phyloP scores from a whole-genome alignment of 345 rosid genomes.

The Gossypium australe region DNA sequence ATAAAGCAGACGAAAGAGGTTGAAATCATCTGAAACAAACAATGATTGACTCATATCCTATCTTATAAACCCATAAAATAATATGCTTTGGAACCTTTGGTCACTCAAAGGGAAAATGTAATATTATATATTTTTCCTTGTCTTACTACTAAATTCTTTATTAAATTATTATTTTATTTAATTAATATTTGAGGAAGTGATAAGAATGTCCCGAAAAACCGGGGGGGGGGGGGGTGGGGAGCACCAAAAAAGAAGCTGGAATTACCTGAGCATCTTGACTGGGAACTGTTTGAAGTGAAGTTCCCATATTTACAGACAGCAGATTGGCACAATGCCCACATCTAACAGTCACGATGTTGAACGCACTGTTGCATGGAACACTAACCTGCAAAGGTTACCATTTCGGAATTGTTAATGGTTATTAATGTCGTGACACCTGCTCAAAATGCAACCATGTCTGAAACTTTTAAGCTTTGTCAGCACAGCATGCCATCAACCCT shows the following conservation, averaged over 20 bases:
- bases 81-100: slow-evolving; percentile 6
- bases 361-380: slow-evolving; percentile 70
- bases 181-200: background rate
- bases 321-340: slow-evolving; percentile 93
- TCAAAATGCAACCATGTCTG: background rate
- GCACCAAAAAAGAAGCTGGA: slow-evolving; percentile 4
- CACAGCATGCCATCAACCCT: background rate
- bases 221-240: no score
- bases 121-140: background rate
- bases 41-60: background rate
- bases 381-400: slow-evolving; percentile 50
- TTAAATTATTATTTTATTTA: background rate
- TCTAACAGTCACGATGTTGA: slow-evolving; percentile 78
- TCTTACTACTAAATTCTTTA: background rate
- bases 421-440: background rate
- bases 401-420: background rate
- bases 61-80: background rate
- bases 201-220: slow-evolving; percentile 1
- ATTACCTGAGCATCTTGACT: slow-evolving; percentile 55
- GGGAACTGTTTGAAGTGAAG: slow-evolving; percentile 51
- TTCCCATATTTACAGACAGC: slow-evolving; percentile 77
- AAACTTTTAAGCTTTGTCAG: background rate
- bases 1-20: background rate
- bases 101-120: slow-evolving; percentile 7
- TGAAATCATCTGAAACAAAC: slow-evolving; percentile 14